Evolutionary conservation across 1,284 basidiomycete genomes (phyloP).

Genomic region (Agroathelia rolfsii): DNA sequence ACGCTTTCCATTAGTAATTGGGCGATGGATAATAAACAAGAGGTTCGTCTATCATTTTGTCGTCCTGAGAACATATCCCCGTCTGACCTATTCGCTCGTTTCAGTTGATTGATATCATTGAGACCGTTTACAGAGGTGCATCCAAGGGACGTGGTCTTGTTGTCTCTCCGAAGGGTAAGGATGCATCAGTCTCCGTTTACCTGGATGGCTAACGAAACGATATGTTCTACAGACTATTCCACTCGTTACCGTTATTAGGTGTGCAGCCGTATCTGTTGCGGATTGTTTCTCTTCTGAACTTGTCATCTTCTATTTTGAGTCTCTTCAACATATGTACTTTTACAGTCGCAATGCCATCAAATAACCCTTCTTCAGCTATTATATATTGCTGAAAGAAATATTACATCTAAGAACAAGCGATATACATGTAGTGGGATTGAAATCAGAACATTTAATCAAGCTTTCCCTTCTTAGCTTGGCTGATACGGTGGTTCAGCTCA

Average conservation of each 20-base stretch:
- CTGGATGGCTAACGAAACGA: background rate
- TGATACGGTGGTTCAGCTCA: no score
- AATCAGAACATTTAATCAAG: no score
- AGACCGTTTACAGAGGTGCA: constrained; percentile 96
- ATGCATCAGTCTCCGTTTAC: constrained; percentile 15
- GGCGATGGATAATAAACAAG: constrained; percentile 96
- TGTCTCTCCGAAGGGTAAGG: constrained; percentile 95
- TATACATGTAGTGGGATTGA: no score
- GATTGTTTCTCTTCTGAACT: no score
- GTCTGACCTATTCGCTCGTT: constrained; percentile 7
- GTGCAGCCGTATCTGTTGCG: background rate
- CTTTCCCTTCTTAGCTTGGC: no score
- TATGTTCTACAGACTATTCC: constrained; percentile 56
- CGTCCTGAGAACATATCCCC: no score
- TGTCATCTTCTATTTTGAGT: no score
- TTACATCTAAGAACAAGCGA: no score
- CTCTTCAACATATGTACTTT: no score
- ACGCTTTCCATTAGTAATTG: constrained; percentile 60
- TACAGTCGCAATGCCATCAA: no score
- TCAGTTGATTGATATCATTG: constrained; percentile 94
- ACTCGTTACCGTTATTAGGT: constrained; percentile 71
- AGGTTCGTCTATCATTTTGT: constrained; percentile 44
- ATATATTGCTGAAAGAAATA: no score
- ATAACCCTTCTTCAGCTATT: no score
- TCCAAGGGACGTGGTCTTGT: constrained; percentile 98